These are phyloP conservation scores for Pseudogymnoascus sp. DNA, from an alignment of 2,329 filamentous ascomycete species.

Conservation along the genomic window DNA sequence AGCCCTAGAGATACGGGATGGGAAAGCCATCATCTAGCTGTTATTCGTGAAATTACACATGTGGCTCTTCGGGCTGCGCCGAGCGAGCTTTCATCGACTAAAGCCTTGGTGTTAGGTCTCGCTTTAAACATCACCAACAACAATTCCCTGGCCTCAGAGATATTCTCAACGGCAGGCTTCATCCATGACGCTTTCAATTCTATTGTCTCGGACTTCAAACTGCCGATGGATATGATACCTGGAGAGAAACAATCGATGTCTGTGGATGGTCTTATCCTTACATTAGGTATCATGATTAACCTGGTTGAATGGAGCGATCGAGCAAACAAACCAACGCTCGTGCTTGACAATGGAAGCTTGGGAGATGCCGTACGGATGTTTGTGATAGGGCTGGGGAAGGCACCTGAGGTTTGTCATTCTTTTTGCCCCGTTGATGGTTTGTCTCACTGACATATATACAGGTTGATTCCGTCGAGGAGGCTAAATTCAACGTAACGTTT, in stretches of 20 bases:
- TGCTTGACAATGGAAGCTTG: constrained; percentile 36
- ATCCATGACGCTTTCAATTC: constrained; percentile 40
- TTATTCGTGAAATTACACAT: not conserved
- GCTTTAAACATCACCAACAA: constrained; percentile 84
- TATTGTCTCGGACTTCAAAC: constrained; percentile 44
- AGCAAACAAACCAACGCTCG: not conserved
- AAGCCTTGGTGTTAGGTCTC: constrained; percentile 46
- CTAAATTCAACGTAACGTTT: constrained; percentile 71
- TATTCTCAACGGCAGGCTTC: constrained; percentile 56
- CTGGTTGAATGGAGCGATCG: constrained; percentile 64
- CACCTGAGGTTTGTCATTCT: constrained; percentile 53
- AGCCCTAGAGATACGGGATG: not conserved
- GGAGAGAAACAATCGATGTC: constrained; percentile 42
- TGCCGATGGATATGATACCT: constrained; percentile 39
- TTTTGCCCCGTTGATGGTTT: not conserved
- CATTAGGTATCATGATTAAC: constrained; percentile 79
- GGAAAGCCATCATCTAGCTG: not conserved
- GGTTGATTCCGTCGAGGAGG: constrained; percentile 65
- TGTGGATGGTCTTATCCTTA: constrained; percentile 66
- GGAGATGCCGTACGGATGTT: constrained; percentile 57
- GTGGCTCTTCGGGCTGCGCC: not conserved
- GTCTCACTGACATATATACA: constrained; percentile 27
- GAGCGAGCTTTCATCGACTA: not conserved
- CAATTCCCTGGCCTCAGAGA: constrained; percentile 56
- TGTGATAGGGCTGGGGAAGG: constrained; percentile 55